These are phyloP conservation scores for Rickenella mellea DNA, from an alignment of 768 basidiomycete species.

Conservation along the genomic window DNA sequence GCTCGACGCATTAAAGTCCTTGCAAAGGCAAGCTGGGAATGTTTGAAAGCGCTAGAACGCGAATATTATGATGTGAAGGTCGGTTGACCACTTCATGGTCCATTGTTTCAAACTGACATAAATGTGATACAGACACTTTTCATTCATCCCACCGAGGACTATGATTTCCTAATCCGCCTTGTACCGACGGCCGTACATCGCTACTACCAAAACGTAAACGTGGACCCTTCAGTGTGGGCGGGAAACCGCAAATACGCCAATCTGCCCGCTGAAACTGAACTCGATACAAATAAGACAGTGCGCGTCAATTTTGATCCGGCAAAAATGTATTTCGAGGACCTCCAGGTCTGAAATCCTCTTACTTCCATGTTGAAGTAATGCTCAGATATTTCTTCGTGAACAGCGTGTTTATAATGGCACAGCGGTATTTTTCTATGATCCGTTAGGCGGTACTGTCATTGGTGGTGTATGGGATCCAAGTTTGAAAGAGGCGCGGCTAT, in stretches of 20 bases:
- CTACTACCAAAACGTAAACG: slow-evolving; percentile 61
- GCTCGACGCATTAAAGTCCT: slow-evolving; percentile 65
- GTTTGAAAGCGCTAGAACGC: slow-evolving; percentile 41
- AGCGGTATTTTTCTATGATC: slow-evolving; percentile 77
- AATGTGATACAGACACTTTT: slow-evolving; percentile 58
- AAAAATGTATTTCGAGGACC: slow-evolving; percentile 50
- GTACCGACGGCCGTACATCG: slow-evolving; percentile 56
- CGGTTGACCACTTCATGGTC: slow-evolving; percentile 8
- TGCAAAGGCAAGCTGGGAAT: slow-evolving; percentile 65
- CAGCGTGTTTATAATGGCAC: slow-evolving; percentile 69
- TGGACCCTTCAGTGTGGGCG: slow-evolving; percentile 38
- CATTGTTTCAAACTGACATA: not conserved
- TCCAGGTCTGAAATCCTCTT: slow-evolving; percentile 49
- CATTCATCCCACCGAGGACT: slow-evolving; percentile 73
- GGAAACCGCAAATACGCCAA: slow-evolving; percentile 37
- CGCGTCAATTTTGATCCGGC: slow-evolving; percentile 77
- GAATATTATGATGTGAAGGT: slow-evolving; percentile 55
- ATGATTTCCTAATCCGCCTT: slow-evolving; percentile 77
- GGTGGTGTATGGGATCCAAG: slow-evolving; percentile 84
- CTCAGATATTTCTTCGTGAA: slow-evolving; percentile 4
- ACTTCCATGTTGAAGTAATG: slow-evolving; percentile 1
- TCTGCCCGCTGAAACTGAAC: slow-evolving; percentile 20
- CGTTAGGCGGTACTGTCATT: slow-evolving; percentile 66
- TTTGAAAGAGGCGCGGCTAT: slow-evolving; percentile 49
- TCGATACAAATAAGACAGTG: too few species aligned